Conservation (phyloP, 495 filamentous ascomycete species). For the Haplographium delicatum region DNA sequence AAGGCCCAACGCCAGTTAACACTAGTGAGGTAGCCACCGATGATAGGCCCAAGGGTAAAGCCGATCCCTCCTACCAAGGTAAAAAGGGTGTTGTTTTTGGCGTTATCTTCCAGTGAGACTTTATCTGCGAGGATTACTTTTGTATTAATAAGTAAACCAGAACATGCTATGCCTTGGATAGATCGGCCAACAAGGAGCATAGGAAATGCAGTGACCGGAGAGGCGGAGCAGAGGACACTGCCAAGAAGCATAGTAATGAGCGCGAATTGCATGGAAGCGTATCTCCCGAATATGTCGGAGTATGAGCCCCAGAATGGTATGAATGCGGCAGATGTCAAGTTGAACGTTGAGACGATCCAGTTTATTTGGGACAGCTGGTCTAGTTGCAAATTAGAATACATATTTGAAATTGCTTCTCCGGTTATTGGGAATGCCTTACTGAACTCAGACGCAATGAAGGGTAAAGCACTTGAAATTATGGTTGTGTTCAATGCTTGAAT, state of each 20-base stretch:
- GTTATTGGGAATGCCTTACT: conserved; percentile 32
- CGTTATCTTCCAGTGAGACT: conserved; percentile 49
- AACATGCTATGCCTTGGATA: conserved; percentile 49
- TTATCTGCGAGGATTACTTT: conserved; percentile 52
- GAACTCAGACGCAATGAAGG: conserved; percentile 55
- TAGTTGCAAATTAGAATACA: background rate
- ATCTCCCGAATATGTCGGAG: conserved; percentile 54
- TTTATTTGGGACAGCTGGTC: conserved; percentile 47
- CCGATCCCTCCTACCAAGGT: conserved; percentile 42
- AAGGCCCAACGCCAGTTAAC: conserved; percentile 57
- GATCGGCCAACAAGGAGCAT: conserved; percentile 54
- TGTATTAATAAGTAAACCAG: conserved; percentile 49
- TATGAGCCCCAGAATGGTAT: conserved; percentile 58
- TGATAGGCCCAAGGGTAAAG: conserved; percentile 49
- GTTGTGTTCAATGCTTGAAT: conserved; percentile 52
- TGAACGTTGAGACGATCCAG: conserved; percentile 61
- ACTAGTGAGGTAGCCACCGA: conserved; percentile 38
- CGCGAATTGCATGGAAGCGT: conserved; percentile 40
- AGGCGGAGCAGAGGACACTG: conserved; percentile 44
- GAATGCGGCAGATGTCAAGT: conserved; percentile 55
- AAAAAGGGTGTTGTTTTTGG: conserved; percentile 54
- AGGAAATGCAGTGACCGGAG: conserved; percentile 43
- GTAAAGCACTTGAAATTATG: conserved; percentile 54
- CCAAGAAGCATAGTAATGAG: conserved; percentile 46
- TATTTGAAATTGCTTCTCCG: background rate